Base-by-base conservation (phyloP, 306 rosid species). In the Prunus davidiana region DNA sequence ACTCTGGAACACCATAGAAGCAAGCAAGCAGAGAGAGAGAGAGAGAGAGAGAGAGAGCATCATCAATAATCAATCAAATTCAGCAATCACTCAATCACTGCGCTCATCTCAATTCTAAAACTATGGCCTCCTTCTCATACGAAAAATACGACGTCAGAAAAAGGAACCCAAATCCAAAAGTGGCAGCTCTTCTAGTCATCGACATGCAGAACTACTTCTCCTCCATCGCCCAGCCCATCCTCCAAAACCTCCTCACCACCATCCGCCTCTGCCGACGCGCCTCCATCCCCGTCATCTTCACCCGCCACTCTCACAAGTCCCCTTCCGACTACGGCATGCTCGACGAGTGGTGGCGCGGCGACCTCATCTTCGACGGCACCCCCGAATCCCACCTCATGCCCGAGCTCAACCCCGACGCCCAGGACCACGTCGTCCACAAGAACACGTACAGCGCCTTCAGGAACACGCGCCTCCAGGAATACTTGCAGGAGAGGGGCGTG, bases 261-360 rank as follows among this genome's bases (percentile, higher is more conserved):
- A 87, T 92, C 73, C 16, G 24, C 38, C 84, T 92, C 81, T 90
- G 96, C 82, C 83, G 89, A 25, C 63, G 67, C 24, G 87, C 92
- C 64, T 86, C 91, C 49, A 81, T 92, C 74, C 96, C 93, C 8
- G 74, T 90, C 52, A 74, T 88, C 64, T 92, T 92, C 88, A 87
- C 93, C 75, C 92, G 96, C 77, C 97, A 92, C 89, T 49, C 71
- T 64, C 90, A 90, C 71, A 77, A 82, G 14, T 86, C 89, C 2
- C 75, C 88, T 30, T 12, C 79, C 43, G 90, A 88, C 81, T 16
- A 81, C 62, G 84, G 82, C 80, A 81, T 90, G 87, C 88, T 88
- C 0, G 56, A 8, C 4, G 97, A 92, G 87, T 92, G 96, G 96
- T 79, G 91, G 96, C 70, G 54, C 80, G 96, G 87, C 12, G 86